These are phyloP conservation scores for Wickerhamomyces hampshirensis DNA, from an alignment of 805 yeast species.

Conservation along the genomic window DNA sequence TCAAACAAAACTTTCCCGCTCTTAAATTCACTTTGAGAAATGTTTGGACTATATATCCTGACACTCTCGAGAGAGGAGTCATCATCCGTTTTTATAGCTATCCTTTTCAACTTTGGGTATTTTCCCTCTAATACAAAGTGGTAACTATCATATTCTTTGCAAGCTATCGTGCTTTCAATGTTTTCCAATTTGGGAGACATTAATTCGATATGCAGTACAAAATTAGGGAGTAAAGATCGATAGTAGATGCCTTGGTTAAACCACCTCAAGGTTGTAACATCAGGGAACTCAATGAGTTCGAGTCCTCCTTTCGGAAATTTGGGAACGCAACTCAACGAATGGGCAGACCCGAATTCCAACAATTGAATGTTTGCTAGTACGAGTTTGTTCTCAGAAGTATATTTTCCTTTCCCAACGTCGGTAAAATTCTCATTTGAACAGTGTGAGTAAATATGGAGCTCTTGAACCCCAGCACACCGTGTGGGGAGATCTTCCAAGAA, in stretches of 20 bases:
- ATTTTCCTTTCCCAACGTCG: no score
- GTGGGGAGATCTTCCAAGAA: not conserved
- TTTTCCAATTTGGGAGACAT: not conserved
- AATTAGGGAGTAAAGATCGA: not conserved
- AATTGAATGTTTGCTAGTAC: no score
- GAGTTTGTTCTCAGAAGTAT: no score
- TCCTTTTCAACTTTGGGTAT: not conserved
- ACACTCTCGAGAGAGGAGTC: not conserved
- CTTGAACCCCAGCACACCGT: not conserved
- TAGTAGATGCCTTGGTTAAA: not conserved
- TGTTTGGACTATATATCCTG: not conserved
- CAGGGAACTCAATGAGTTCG: not conserved
- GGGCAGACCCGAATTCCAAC: no score
- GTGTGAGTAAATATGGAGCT: not conserved
- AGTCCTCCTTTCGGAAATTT: not conserved
- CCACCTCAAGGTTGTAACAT: not conserved
- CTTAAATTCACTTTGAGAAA: not conserved
- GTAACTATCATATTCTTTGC: not conserved
- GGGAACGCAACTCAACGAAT: not conserved
- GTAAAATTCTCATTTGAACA: not conserved
- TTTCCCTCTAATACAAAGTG: not conserved
- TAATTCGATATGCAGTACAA: not conserved
- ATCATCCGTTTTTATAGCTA: not conserved
- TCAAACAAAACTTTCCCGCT: not conserved
- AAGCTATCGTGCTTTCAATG: not conserved